A percentile compares a stretch with the other conserved stretches of the same genome.
Conservation (phyloP, 495 filamentous ascomycete genomes). For the Hyaloscypha bicolor region DNA sequence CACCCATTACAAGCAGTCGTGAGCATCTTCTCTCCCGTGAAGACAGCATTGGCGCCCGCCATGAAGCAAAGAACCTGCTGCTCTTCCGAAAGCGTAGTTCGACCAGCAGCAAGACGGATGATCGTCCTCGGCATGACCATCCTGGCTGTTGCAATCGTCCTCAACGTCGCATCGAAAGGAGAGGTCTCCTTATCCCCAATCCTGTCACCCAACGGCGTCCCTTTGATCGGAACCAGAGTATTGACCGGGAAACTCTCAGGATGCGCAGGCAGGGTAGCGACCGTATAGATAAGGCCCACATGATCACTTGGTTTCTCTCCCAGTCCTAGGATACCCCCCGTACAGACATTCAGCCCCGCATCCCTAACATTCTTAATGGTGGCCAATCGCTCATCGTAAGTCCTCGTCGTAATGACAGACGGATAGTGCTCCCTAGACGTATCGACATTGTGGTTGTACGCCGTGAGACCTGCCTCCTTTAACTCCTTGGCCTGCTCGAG, state of each 20-base stretch:
- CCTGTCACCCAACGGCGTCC: constrained; percentile 75
- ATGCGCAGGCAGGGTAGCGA: constrained; percentile 72
- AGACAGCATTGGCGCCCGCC: constrained; percentile 85
- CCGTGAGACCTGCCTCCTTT: constrained; percentile 79
- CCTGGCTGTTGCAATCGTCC: constrained; percentile 78
- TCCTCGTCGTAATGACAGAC: constrained; percentile 74
- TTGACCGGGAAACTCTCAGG: constrained; percentile 88
- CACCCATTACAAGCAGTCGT: constrained; percentile 86
- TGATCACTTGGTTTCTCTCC: constrained; percentile 77
- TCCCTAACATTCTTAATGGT: constrained; percentile 76
- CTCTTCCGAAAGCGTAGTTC: constrained; percentile 77
- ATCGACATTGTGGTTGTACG: constrained; percentile 90
- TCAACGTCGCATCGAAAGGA: constrained; percentile 66
- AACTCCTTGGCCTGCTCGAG: constrained; percentile 73
- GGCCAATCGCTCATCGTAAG: constrained; percentile 78
- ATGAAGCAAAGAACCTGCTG: constrained; percentile 83
- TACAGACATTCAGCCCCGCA: constrained; percentile 84
- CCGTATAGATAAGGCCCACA: constrained; percentile 76
- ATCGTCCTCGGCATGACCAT: constrained; percentile 79
- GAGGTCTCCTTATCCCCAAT: constrained; percentile 71
- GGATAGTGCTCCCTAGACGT: constrained; percentile 86
- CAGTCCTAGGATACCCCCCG: constrained; percentile 78
- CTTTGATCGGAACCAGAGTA: constrained; percentile 81
- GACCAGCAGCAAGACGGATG: constrained; percentile 77
- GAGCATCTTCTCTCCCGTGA: constrained; percentile 91